A percentile compares a stretch with the other conserved stretches of the same genome.
Evolutionary conservation across 192 early-diverging fungal genomes (phyloP).

Genomic region (Phlyctochytrium bullatum): DNA sequence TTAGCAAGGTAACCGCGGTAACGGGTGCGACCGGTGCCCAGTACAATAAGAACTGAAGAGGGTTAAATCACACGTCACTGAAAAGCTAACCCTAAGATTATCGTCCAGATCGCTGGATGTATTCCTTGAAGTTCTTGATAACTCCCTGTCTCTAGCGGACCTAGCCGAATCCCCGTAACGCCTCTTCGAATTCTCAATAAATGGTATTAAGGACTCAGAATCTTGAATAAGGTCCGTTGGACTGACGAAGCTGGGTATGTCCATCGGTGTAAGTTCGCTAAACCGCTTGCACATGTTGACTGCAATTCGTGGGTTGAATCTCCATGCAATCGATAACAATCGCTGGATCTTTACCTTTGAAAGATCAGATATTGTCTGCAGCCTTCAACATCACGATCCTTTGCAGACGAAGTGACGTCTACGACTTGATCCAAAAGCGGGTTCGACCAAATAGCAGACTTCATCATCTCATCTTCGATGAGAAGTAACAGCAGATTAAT

Average conservation of each 20-base stretch:
- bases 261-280: constrained; percentile 5
- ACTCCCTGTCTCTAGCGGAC: no score
- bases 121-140: no score
- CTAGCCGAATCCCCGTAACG: background rate
- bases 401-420: background rate
- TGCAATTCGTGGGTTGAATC: constrained; percentile 75
- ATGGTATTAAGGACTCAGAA: background rate
- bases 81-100: no score
- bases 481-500: constrained; percentile 75
- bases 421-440: background rate
- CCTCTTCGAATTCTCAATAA: background rate
- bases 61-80: no score
- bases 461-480: constrained; percentile 83
- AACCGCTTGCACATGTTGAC: constrained; percentile 77
- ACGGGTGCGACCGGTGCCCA: constrained; percentile 91
- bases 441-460: constrained; percentile 72
- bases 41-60: constrained; percentile 73
- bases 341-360: background rate
- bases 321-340: constrained; percentile 71
- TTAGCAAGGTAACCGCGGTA: constrained; percentile 75
- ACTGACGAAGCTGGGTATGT: background rate
- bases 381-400: background rate
- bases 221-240: background rate
- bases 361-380: background rate
- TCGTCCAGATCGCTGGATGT: no score